Evolutionary conservation across 2,329 filamentous ascomycete genomes (phyloP), one percentile per base, ranked within the genome.

Genomic region (Gremmenia infestans): DNA sequence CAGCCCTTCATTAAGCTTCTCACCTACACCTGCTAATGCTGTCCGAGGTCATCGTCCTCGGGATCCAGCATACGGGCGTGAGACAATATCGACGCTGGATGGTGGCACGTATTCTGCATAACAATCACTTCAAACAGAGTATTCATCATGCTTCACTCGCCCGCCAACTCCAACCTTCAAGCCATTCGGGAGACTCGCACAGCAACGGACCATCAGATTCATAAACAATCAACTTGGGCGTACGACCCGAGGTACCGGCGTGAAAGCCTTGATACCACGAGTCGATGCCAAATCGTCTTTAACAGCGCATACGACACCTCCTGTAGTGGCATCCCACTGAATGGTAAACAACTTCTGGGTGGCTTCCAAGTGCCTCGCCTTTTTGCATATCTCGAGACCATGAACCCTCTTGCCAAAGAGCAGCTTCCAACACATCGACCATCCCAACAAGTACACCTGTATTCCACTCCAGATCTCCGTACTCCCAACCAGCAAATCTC

Each of bases 31-130:
- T 51, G 53, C 59, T 58, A 60, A 60, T 64, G 60, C 57, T 61
- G 48, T 49, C 60, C 63, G 59, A 65, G 61, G 58, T 59, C 58
- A 58, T 63, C 54, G 57, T 59, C 37, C 23, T 60, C 63, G 64
- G 66, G 49, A 63, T 52, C 55, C 50, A 60, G 59, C 65, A 66
- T 59, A 50, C 53, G 4, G 23, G 50, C 50, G 55, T 60, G 54
- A 60, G 50, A 54, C 57, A 53, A 14, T 43, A 53, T 53, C 43
- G 55, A 48, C 48, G 25, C 35, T 52, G 43, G 48, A 52, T 50
- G 47, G 60, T 58, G 50, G 47, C 55, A 54, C 53, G 28, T 35
- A 32, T 53, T 43, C 53, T 56, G 46, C 54, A 59, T 51, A 50
- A 49, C 46, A 53, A 28, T 51, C 15, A 2, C 14, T 40, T 40